Evolutionary conservation across 1,284 basidiomycete genomes (phyloP), one percentile per base, ranked within the genome.

Genomic region (Calocybe gambosa): DNA sequence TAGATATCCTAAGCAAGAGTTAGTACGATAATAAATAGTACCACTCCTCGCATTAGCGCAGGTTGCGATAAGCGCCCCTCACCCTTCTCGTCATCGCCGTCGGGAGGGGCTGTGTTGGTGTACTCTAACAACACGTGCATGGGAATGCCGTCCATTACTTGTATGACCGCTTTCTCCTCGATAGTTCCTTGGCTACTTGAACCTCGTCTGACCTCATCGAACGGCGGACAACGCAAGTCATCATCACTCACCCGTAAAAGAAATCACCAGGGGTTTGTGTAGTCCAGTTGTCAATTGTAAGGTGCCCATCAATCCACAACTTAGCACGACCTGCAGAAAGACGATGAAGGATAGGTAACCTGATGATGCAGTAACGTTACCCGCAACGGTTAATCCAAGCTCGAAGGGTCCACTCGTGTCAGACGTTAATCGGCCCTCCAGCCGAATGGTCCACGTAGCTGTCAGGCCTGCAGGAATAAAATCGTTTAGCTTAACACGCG

Each of bases 281-380:
- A 12, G 78, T 80, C 75, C 80, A 82, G 56, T 86, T 85, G 59
- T 88, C 82, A 43, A 87, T 77, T 2, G 74, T 65, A 46, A 84
- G 59, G 55, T 78, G 60, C 12, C 71, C 78, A 51, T 87, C 62
- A n/a, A 88, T 62, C 64, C 70, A 88, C 3, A 88, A 65, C 60
- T 81, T 80, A 3, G 78, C 77, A 23, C 76, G 70, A 5, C 73
- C 73, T 70, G 35, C n/a, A 33, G 40, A 13, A 28, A 16, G 42
- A 28, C 34, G 38, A 49, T 29, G 20, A 16, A n/a, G 3, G 15
- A 34, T 6, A 12, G 3, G 31, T 13, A 34, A 34, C 6, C 31
- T 1, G 15, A 34, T 13, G 13, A n/a, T 16, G n/a, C 8, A 15
- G 2, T 15, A 6, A 4, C 3, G 15, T 34, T 9, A 71, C 77